Percentiles rank a stretch among this genome's conserved stretches.
These are phyloP conservation scores for Dalbergia cultrata DNA, from an alignment of 306 rosid species.

Conservation along the genomic window DNA sequence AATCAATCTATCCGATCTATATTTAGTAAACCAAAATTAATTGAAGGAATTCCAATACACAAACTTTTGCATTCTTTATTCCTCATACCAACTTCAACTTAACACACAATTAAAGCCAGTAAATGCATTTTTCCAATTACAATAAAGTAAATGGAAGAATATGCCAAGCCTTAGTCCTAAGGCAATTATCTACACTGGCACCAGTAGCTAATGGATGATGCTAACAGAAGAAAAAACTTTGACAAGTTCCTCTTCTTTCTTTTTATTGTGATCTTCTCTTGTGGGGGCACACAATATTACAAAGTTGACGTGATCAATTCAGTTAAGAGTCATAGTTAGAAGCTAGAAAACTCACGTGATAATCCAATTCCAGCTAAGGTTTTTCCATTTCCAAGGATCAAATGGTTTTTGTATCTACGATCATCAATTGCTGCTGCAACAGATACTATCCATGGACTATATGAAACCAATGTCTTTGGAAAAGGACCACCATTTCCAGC, in stretches of 20 bases:
- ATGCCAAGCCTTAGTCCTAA: no score
- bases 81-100: no score
- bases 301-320: conserved; percentile 2
- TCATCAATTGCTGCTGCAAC: conserved; percentile 99
- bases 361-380: conserved; percentile 88
- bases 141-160: no score
- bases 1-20: background rate
- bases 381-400: conserved; percentile 95
- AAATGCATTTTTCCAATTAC: no score
- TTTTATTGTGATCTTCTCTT: background rate
- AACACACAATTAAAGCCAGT: no score
- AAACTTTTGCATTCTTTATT: background rate
- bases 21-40: background rate
- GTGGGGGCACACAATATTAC: background rate
- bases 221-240: background rate
- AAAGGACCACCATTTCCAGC: conserved; percentile 99
- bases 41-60: background rate
- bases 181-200: background rate
- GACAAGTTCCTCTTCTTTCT: background rate
- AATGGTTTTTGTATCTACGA: conserved; percentile 96
- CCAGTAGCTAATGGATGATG: background rate
- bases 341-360: conserved; percentile 80
- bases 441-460: conserved; percentile 98
- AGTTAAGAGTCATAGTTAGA: conserved; percentile 5
- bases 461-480: conserved; percentile 95